Base-by-base conservation (phyloP, 164 flowering plant genomes). In the Chimonanthus praecox region DNA sequence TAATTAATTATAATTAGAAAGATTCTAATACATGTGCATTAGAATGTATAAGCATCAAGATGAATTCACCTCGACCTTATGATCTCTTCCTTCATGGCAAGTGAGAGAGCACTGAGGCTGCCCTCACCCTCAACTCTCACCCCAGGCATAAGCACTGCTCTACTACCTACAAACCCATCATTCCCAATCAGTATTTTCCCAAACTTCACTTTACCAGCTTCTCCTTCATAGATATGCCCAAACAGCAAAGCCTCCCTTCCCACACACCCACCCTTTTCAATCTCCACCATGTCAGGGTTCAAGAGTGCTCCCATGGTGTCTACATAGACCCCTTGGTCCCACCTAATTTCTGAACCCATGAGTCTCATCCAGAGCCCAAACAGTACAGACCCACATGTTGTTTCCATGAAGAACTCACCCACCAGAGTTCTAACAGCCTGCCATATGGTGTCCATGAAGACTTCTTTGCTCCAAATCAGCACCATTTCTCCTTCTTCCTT, bases 251-350 rank as follows among this genome's bases (percentile, higher is more conserved):
- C 92, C 47, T 86, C 92, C 77, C 82, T 87, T 61, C 87, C 97
- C 60, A 89, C 85, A 72, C 86, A 82, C 13, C 94, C 92, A 9
- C 87, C 92, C 71, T 79, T 76, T 72, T 84, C 92, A 54, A 91
- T 79, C 80, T 84, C 86, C 74, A 91, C 88, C 97, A 91, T 88
- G 65, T 91, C 97, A n/a, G 94, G 97, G 78, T 91, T 89, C 82
- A 91, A 64, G 15, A 73, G 7, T 44, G 90, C 92, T 58, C 88
- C 92, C 84, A 83, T 85, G 76, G 82, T 85, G 66, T 91, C 97
- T 11, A 89, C 89, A 69, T 89, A 89, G 3, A 77, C 80, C 18
- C 84, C 90, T 67, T 84, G 77, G 47, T 74, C 80, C 78, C 83
- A 21, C 3, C 78, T 87, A 15, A 91, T 49, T 0, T 84, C 74